Base-by-base conservation (phyloP, 768 basidiomycete species). In the Naganishia vaughanmartiniae region DNA sequence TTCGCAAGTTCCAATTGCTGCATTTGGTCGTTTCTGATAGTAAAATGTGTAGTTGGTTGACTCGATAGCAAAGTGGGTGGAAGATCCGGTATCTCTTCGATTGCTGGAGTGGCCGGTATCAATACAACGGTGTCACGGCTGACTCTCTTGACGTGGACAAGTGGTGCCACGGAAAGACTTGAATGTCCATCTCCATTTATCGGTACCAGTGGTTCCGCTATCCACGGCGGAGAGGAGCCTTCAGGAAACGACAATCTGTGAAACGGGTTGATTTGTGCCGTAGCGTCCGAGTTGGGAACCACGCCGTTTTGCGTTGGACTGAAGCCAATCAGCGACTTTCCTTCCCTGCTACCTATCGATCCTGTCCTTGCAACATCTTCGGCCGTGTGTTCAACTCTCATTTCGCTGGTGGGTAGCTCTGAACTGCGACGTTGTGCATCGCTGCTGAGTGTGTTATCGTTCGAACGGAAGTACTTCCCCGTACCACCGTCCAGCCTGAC, bases 231-330 rank as follows among this genome's bases (percentile, higher is more conserved):
- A 74, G 70, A 28, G 73, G 70, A 46, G 74, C 75, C 4, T 74
- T 70, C 9, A 75, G 75, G 26, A 77, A 68, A 48, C 65, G 78
- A 76, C 1, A 80, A 66, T 21, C 73, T 71, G 67, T 80, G 78
- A 69, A 79, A 80, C 3, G 79, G 79, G 68, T 80, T 80, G 68
- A 80, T 74, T 42, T 66, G 69, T 1, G 79, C 74, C 24, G 77
- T 70, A 7, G 65, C 28, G 30, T n/a, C 42, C 14, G 63, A 45
- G 11, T 58, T 15, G 57, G 57, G 7, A 58, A 31, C 31, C n/a
- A 28, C 39, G 19, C 60, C 60, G 10, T 63, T 63, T 24, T 45
- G 57, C 42, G 39, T 14, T 42, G 21, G n/a, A 6, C n/a, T 24
- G 24, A 45, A 51, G 48, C 48, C 48, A 7, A n/a, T 26, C n/a